Percentiles rank a stretch among this genome's conserved stretches.
Conservation (phyloP, 768 basidiomycete species). For the Tricholoma matsutake region DNA sequence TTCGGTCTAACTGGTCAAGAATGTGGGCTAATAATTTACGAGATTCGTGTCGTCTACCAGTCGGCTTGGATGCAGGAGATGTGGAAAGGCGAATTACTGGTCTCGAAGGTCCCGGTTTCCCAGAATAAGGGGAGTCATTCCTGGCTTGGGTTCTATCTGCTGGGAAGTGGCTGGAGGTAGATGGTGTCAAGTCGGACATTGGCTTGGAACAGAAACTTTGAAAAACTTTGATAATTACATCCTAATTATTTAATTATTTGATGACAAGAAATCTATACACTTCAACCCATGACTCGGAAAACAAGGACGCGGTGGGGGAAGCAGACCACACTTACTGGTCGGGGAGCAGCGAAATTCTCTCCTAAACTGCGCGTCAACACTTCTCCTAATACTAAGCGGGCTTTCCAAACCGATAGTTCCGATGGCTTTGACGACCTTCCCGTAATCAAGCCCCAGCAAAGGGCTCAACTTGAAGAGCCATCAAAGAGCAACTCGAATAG, state of each 20-base stretch:
- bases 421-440: slow-evolving; percentile 20
- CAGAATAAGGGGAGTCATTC: neutral
- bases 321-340: neutral
- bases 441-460: slow-evolving; percentile 47
- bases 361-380: neutral
- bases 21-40: slow-evolving; percentile 68
- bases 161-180: neutral
- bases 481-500: neutral
- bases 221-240: too few relatives aligned
- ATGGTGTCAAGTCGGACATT: neutral
- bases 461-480: slow-evolving; percentile 9
- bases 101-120: neutral
- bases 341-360: neutral
- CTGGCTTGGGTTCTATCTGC: neutral
- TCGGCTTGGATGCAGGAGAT: slow-evolving; percentile 25
- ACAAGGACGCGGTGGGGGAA: neutral
- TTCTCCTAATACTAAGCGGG: slow-evolving; percentile 5
- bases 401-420: slow-evolving; percentile 14
- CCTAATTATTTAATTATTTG: too few relatives aligned
- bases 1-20: slow-evolving; percentile 56
- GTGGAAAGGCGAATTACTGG: slow-evolving; percentile 19
- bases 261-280: too few relatives aligned
- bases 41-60: slow-evolving; percentile 43
- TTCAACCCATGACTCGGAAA: neutral
- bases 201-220: neutral